Percentiles rank a stretch among this genome's conserved stretches.
phyloP scores from a whole-genome alignment of 352 stramenopile species.

The Globisporangium acanthophoron region DNA sequence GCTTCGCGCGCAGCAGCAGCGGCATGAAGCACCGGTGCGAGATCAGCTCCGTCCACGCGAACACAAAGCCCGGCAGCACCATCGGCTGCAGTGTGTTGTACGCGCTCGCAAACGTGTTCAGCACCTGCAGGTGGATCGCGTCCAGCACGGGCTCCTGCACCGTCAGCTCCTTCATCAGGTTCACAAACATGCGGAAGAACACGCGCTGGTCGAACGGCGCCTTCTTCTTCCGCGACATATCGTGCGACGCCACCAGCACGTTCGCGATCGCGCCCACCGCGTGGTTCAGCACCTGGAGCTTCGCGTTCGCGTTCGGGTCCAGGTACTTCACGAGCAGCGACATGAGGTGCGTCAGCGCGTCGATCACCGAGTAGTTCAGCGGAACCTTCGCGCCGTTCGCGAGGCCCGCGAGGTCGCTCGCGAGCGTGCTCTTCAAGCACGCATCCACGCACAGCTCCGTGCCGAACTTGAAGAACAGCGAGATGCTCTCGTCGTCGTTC shows the following conservation, averaged over 20 bases:
- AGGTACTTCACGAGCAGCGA: constrained; percentile 95
- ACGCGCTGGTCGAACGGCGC: constrained; percentile 95
- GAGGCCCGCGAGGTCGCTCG: constrained; percentile 25
- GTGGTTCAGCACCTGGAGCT: constrained; percentile 93
- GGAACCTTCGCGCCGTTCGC: constrained; percentile 39
- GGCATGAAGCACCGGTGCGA: constrained; percentile 98
- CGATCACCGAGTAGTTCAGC: constrained; percentile 92
- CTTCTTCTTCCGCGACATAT: constrained; percentile 82
- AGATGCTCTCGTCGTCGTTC: constrained; percentile 95
- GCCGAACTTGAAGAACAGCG: constrained; percentile 96
- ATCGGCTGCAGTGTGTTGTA: constrained; percentile 97
- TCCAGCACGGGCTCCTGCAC: constrained; percentile 92
- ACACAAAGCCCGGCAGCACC: constrained; percentile 95
- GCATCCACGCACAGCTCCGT: constrained; percentile 97
- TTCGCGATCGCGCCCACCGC: constrained; percentile 93
- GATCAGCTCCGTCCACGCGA: constrained; percentile 98
- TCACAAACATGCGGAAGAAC: constrained; percentile 98
- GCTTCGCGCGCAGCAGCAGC: constrained; percentile 91
- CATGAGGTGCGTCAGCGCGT: constrained; percentile 96
- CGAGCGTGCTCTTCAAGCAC: constrained; percentile 87
- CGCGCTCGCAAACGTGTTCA: constrained; percentile 95
- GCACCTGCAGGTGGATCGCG: constrained; percentile 91
- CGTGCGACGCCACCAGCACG: constrained; percentile 87
- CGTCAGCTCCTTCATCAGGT: constrained; percentile 97
- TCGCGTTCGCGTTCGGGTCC: constrained; percentile 72